Conservation (phyloP, 805 yeast species). For the Lachancea cidri region DNA sequence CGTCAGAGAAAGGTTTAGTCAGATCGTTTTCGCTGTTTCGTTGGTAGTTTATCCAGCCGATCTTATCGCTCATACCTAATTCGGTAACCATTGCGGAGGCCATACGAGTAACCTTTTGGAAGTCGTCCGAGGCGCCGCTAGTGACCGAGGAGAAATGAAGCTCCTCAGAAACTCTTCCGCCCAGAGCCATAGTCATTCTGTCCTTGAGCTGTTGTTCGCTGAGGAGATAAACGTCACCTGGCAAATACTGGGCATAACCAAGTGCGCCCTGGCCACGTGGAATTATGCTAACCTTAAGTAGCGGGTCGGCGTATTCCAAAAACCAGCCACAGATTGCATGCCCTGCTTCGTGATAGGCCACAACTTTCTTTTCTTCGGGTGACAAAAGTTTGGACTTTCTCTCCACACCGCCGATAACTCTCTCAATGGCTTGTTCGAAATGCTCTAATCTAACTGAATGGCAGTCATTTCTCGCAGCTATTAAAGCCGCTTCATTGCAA, state of each 20-base stretch:
- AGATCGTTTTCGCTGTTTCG: slow-evolving; percentile 67
- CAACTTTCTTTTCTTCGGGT: slow-evolving; percentile 75
- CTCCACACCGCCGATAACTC: slow-evolving; percentile 93
- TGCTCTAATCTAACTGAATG: slow-evolving; percentile 57
- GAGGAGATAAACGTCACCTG: slow-evolving; percentile 79
- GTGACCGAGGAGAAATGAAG: slow-evolving; percentile 82
- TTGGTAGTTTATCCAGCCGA: slow-evolving; percentile 61
- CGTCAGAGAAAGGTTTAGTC: slow-evolving; percentile 86
- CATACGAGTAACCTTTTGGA: slow-evolving; percentile 83
- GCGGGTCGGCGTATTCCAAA: slow-evolving; percentile 81
- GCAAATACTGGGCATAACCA: slow-evolving; percentile 94
- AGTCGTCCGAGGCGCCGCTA: slow-evolving; percentile 89
- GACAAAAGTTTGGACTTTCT: slow-evolving; percentile 74
- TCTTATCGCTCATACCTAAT: slow-evolving; percentile 79
- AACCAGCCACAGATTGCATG: slow-evolving; percentile 97
- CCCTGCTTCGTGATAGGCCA: slow-evolving; percentile 95
- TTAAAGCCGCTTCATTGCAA: slow-evolving; percentile 90
- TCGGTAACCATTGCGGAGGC: slow-evolving; percentile 86
- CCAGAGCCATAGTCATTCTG: slow-evolving; percentile 90
- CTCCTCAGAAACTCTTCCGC: slow-evolving; percentile 91
- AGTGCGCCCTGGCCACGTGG: slow-evolving; percentile 94
- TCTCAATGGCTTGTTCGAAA: slow-evolving; percentile 89
- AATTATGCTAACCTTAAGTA: slow-evolving; percentile 86
- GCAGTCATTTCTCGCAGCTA: slow-evolving; percentile 79
- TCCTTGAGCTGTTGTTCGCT: slow-evolving; percentile 72